A percentile compares a stretch with the other conserved stretches of the same genome.
These are phyloP conservation scores for Xylaria sp. DNA, from an alignment of 2,329 filamentous ascomycete genomes.

Conservation along the genomic window DNA sequence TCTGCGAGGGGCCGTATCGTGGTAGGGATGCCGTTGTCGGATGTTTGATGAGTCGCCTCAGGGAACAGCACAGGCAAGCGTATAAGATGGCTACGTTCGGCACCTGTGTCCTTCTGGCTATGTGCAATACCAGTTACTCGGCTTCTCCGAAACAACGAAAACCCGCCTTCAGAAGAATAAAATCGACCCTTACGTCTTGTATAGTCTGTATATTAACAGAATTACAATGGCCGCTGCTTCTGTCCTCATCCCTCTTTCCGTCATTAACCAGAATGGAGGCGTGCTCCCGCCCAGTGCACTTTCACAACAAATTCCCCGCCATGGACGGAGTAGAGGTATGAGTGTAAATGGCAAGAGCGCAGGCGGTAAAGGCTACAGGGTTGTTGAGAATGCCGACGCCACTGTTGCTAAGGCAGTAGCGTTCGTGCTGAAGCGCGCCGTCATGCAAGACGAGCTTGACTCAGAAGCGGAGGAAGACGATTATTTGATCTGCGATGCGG, in stretches of 20 bases:
- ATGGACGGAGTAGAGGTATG: slow-evolving; percentile 55
- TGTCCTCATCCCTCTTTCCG: slow-evolving; percentile 51
- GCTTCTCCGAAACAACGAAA: slow-evolving; percentile 8
- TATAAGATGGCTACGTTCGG: slow-evolving; percentile 36
- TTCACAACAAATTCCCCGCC: slow-evolving; percentile 51
- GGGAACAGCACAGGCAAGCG: slow-evolving; percentile 12
- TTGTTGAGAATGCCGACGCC: slow-evolving; percentile 55
- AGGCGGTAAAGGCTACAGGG: slow-evolving; percentile 54
- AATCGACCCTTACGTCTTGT: slow-evolving; percentile 6
- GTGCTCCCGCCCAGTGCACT: slow-evolving; percentile 53
- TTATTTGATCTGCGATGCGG: slow-evolving; percentile 51
- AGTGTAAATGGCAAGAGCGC: slow-evolving; percentile 48
- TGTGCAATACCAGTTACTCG: slow-evolving; percentile 19
- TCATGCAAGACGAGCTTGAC: slow-evolving; percentile 52
- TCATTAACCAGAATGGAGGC: slow-evolving; percentile 52
- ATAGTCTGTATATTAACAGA: slow-evolving; percentile 25
- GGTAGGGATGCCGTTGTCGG: slow-evolving; percentile 36
- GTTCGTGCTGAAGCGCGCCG: slow-evolving; percentile 56
- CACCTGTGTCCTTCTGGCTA: slow-evolving; percentile 6
- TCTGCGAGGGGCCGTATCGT: slow-evolving; percentile 35
- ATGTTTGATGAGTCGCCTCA: slow-evolving; percentile 25
- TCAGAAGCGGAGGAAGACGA: slow-evolving; percentile 47
- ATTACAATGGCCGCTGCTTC: slow-evolving; percentile 50
- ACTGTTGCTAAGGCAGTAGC: slow-evolving; percentile 55
- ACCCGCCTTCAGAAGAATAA: slow-evolving; percentile 22